Evolutionary conservation across 768 basidiomycete species (phyloP).

Genomic region (Xerocomellus intermedius): DNA sequence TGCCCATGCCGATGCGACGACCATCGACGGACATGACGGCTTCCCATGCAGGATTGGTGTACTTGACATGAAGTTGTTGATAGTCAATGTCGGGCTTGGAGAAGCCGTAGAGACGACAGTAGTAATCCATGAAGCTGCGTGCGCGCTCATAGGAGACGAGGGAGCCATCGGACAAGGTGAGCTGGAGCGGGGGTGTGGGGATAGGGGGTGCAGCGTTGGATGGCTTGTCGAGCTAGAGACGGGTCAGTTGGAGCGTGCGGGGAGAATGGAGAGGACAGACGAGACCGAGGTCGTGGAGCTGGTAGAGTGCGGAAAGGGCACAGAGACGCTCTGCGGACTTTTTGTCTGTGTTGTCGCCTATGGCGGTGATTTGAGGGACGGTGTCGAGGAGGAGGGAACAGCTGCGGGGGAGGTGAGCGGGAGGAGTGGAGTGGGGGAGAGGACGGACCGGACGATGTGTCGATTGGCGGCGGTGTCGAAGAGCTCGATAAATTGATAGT

Average conservation of each 20-base stretch:
- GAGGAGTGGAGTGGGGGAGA: neutral
- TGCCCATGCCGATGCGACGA: conserved; percentile 79
- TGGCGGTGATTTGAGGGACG: conserved; percentile 45
- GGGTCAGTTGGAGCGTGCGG: neutral
- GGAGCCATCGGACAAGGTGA: conserved; percentile 59
- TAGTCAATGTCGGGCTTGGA: conserved; percentile 69
- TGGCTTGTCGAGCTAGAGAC: conserved; percentile 28
- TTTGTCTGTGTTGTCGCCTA: conserved; percentile 58
- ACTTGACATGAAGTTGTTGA: conserved; percentile 30
- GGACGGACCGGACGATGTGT: conserved; percentile 24
- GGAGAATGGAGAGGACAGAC: conserved; percentile 44
- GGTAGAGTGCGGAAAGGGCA: conserved; percentile 69
- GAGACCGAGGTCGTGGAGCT: conserved; percentile 59
- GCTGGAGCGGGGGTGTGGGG: conserved; percentile 17
- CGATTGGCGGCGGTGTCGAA: conserved; percentile 12
- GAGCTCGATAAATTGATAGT: conserved; percentile 15
- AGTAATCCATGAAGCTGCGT: conserved; percentile 92
- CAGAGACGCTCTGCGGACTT: conserved; percentile 76
- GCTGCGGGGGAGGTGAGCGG: conserved; percentile 14
- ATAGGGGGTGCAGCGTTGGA: conserved; percentile 16
- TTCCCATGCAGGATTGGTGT: conserved; percentile 50
- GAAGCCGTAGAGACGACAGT: conserved; percentile 78
- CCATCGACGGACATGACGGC: conserved; percentile 75
- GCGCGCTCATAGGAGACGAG: conserved; percentile 68
- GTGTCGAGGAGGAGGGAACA: conserved; percentile 28